Evolutionary conservation across 768 basidiomycete species (phyloP).

Genomic region (Pleurotus pulmonarius): DNA sequence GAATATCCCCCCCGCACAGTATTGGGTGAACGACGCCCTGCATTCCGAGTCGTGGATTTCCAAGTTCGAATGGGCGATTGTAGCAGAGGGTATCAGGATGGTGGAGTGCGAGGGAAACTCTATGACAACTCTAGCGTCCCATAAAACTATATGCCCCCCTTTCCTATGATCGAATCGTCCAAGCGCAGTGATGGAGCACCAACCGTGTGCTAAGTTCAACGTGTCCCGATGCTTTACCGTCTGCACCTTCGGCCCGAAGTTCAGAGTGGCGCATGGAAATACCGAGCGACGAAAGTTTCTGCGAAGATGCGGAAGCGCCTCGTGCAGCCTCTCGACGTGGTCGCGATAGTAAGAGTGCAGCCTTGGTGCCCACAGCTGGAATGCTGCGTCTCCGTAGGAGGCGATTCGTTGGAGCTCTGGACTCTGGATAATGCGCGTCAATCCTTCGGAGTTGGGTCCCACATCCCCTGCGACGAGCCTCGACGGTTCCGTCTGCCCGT

Average conservation of each 20-base stretch:
- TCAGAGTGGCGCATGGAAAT: no score
- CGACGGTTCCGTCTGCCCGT: no score
- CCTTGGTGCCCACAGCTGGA: conserved; percentile 18
- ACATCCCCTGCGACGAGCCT: no score
- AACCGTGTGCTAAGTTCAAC: conserved; percentile 18
- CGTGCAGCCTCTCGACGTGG: conserved; percentile 9
- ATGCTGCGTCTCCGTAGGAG: conserved; percentile 14
- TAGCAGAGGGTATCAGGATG: no score
- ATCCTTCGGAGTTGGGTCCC: no score
- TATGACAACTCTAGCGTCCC: no score
- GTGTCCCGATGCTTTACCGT: conserved; percentile 19
- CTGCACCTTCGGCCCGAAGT: conserved; percentile 18
- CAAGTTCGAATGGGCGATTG: no score
- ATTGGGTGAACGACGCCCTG: no score
- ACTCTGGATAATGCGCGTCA: no score
- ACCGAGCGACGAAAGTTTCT: conserved; percentile 17
- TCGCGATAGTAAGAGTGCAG: conserved; percentile 15
- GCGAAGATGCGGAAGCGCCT: conserved; percentile 6
- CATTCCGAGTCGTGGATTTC: no score
- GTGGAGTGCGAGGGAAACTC: no score
- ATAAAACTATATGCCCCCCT: conserved; percentile 3
- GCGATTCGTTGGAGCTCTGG: conserved; percentile 11
- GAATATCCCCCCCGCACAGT: no score
- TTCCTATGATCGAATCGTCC: conserved; percentile 18
- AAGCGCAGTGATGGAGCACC: conserved; percentile 22